Base-by-base conservation (phyloP, 164 flowering plant species). In the Piper betle region DNA sequence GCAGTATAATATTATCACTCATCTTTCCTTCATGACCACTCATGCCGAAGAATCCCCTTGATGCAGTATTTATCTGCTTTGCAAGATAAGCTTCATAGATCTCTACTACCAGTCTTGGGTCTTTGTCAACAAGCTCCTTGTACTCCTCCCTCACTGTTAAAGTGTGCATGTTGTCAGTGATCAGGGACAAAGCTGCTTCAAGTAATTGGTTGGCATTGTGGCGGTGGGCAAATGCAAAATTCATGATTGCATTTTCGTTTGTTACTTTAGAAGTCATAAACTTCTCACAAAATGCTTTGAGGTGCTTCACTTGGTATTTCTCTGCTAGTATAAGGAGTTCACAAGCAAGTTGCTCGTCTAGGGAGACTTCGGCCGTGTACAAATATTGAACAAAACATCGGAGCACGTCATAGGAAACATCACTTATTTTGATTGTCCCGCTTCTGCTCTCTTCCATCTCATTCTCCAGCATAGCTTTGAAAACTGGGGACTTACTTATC, bases 381-480 rank as follows among this genome's bases (percentile, higher is more conserved):
- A 91, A 52, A 68, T 80, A 88, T 69, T 78, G 75, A 41, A 91
- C 77, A 66, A 91, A 88, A 55, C 82, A 70, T 5, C 83, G 81
- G 39, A 91, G 87, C 42, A 81, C 86, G 37, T 84, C 88, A 53
- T 83, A 81, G 2, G 93, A 75, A 11, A 82, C 89, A 59, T 86
- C 91, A 53, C 80, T 65, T 40, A 91, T 84, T 74, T 77, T 87
- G 62, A 91, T 88, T 42, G 82, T 88, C 17, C 91, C 90, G 58
- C 93, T 88, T 38, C 76, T 69, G 66, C 89, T 83, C 73, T 91
- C 97, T 68, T 83, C 86, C 97, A 91, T 91, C 67, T 88, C 84
- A 63, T 76, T 86, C 64, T 88, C 96, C 46, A 91, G 79, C 97
- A 91, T 91, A 11, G 96, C 97, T 75, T 69, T 82, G 71, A 91